phyloP scores from a whole-genome alignment of 2,329 filamentous ascomycete species.

The Coniochaeta prunicola region DNA sequence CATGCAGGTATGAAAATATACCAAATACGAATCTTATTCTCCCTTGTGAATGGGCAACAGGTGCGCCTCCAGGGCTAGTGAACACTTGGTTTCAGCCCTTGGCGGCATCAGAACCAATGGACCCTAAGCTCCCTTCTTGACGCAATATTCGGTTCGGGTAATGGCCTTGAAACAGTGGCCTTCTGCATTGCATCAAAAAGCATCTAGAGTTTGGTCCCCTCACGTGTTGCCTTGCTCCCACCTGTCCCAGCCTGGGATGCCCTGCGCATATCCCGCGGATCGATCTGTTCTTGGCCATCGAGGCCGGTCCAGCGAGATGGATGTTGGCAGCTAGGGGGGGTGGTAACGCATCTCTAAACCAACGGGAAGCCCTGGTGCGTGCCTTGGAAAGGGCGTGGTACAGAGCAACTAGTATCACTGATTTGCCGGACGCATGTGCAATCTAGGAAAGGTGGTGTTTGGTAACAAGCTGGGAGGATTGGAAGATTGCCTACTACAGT shows the following conservation, averaged over 20 bases:
- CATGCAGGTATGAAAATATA: background rate
- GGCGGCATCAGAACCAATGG: background rate
- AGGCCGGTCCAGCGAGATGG: background rate
- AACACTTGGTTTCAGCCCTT: background rate
- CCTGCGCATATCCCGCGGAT: background rate
- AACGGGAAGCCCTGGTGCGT: background rate
- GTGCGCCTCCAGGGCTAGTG: background rate
- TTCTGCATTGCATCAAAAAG: background rate
- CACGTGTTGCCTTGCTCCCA: background rate
- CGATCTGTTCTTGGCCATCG: background rate
- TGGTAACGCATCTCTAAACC: background rate
- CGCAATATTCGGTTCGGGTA: background rate
- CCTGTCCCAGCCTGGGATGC: background rate
- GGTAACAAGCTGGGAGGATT: no score
- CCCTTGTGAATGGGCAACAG: background rate
- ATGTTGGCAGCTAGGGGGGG: background rate
- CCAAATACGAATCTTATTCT: background rate
- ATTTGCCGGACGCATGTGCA: background rate
- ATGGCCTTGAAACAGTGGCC: background rate
- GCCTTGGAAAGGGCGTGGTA: background rate
- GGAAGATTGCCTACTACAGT: background rate
- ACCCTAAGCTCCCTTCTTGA: background rate
- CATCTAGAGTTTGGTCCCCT: background rate
- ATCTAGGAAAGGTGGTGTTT: background rate
- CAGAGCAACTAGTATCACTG: background rate